Base-by-base conservation (phyloP, 148 eudicot genomes). In the Arbutus unedo region DNA sequence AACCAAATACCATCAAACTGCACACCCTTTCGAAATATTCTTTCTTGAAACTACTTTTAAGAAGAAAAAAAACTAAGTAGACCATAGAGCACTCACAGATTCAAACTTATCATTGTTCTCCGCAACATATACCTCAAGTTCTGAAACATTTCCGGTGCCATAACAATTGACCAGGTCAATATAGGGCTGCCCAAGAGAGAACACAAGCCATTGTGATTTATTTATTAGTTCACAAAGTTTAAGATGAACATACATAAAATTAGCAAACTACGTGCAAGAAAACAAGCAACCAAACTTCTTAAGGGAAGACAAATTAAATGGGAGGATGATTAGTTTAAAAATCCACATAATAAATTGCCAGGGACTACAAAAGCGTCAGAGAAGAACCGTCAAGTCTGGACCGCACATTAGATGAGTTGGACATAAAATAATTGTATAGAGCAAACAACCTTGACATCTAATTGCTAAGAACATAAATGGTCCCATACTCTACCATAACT, bases 101-200 rank as follows among this genome's bases (percentile, higher is more conserved):
- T 89, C 94, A 90, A 96, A 94, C 87, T 88, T 93, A 11, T 89
- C 93, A 85, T 76, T 88, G 91, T 94, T 90, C 55, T 74, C 64
- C 79, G 86, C 84, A 72, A 94, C 91, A 71, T 71, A 90, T 23
- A 83, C 76, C 81, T 94, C 89, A 49, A 96, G 90, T 60, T 96
- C 97, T 81, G 92, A 85, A 59, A 91, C 83, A 67, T 93, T 90
- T 79, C 95, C 98, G 45, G 80, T 84, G 86, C 87, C 83, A 82
- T 93, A 96, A 85, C 84, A 82, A 83, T 67, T 88, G 49, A 88
- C 97, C 85, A 96, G 88, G 79, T 96, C 99, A 85, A 91, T 85
- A 83, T 94, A 94, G 67, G 88, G 83, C 99, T 96, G 91, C 88
- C 81, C 82, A 77, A 23, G 56, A 77, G 41, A 81, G 25, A 78